phyloP scores from a whole-genome alignment of 163 green algal genomes.

The Scenedesmus sp. region DNA sequence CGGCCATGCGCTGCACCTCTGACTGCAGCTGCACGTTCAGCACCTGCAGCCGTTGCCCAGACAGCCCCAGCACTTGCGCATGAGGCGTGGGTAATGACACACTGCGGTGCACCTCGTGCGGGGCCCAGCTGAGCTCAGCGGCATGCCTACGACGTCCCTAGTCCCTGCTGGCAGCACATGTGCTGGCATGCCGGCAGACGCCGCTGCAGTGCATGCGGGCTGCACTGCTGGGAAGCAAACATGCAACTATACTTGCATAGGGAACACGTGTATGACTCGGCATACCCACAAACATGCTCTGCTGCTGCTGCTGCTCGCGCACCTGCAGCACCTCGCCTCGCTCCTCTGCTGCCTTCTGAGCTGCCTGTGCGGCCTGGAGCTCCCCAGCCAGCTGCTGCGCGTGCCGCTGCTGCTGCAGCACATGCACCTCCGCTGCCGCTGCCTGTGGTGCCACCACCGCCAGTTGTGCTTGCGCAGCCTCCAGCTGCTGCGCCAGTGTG shows the following conservation, averaged over 20 bases:
- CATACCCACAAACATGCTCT: not conserved
- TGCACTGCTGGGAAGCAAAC: too few relatives aligned
- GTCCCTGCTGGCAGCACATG: not conserved
- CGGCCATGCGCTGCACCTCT: conserved; percentile 1
- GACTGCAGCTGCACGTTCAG: conserved; percentile 25
- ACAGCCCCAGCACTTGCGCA: not conserved
- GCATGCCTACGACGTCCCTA: not conserved
- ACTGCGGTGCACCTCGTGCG: not conserved
- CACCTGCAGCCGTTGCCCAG: not conserved
- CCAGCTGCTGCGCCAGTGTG: not conserved
- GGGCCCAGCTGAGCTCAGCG: not conserved
- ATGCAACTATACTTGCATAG: too few relatives aligned
- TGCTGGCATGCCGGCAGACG: not conserved
- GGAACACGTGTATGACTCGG: not conserved
- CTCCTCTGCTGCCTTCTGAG: conserved; percentile 7
- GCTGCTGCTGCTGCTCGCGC: not conserved
- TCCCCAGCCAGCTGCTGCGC: conserved; percentile 9
- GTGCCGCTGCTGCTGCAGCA: conserved; percentile 25
- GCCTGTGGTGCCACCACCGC: conserved; percentile 10
- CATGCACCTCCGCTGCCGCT: not conserved
- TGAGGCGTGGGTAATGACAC: not conserved
- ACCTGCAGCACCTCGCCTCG: conserved; percentile 12
- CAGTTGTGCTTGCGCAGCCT: not conserved
- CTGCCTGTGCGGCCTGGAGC: not conserved
- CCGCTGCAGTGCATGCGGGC: not conserved